Conservation (phyloP, 257 asterid species). For the Marsdenia floribunda region DNA sequence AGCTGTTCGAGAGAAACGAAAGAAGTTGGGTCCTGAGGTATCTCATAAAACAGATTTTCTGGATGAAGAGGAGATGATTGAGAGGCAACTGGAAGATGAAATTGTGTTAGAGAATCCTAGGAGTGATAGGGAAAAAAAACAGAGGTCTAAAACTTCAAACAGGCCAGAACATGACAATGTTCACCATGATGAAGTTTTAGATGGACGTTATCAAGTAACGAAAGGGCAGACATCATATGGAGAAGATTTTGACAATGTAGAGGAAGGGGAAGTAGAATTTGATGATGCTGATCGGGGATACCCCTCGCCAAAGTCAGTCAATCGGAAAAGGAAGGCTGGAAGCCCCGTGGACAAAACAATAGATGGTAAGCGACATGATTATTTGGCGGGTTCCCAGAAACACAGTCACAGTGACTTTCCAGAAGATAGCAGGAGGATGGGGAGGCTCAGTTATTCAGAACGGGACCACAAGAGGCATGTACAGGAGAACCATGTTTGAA, state of each 20-base stretch:
- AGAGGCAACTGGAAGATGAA: conserved; percentile 72
- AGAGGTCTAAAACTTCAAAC: conserved; percentile 40
- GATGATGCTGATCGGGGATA: conserved; percentile 43
- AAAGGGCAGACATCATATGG: conserved; percentile 41
- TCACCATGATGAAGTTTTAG: conserved; percentile 27
- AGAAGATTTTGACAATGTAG: conserved; percentile 50
- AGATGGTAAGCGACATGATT: conserved; percentile 43
- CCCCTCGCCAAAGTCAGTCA: conserved; percentile 47
- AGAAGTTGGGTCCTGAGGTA: conserved; percentile 68
- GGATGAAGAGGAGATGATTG: conserved; percentile 69
- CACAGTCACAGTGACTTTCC: conserved; percentile 33
- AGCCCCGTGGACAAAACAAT: conserved; percentile 45
- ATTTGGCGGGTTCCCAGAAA: conserved; percentile 21
- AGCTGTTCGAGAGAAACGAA: conserved; percentile 63
- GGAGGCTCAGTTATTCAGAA: conserved; percentile 62
- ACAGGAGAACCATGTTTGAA: conserved; percentile 63
- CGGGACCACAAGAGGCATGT: conserved; percentile 66
- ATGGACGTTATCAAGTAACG: conserved; percentile 30
- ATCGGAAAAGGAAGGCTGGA: conserved; percentile 55
- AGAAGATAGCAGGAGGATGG: conserved; percentile 52
- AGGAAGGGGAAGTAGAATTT: conserved; percentile 79
- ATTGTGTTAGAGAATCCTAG: conserved; percentile 59
- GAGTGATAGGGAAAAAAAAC: conserved; percentile 40
- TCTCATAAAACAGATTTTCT: conserved; percentile 43
- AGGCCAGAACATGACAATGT: conserved; percentile 35